A percentile compares a stretch with the other conserved stretches of the same genome.
Conservation (phyloP, 495 filamentous ascomycete genomes). For the Astrothelium macrocarpum region DNA sequence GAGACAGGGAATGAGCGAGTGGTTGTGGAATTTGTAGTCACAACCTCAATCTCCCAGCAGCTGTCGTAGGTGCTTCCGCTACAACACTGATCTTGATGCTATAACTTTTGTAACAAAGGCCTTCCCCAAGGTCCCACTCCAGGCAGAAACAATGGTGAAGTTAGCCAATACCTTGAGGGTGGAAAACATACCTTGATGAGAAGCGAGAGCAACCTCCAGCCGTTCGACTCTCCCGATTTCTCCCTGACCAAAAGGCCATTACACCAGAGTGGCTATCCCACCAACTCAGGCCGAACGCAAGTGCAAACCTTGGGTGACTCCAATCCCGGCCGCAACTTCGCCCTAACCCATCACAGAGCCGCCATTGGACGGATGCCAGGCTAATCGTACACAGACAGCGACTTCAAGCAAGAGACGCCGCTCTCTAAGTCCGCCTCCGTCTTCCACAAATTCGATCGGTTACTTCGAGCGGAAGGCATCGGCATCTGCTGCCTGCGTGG, state of each 20-base stretch:
- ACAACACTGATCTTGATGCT: too few relatives aligned
- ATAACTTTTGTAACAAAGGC: background rate
- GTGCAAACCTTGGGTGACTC: slow-evolving; percentile 1
- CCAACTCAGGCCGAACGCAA: slow-evolving; percentile 2
- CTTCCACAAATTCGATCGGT: background rate
- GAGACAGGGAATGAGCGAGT: too few relatives aligned
- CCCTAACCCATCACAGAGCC: slow-evolving; percentile 2
- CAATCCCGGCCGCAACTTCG: slow-evolving; percentile 4
- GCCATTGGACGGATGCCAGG: slow-evolving; percentile 7
- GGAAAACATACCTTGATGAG: background rate
- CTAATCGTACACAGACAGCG: background rate
- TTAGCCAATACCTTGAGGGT: too few relatives aligned
- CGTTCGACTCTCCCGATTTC: slow-evolving; percentile 1
- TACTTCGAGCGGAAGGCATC: background rate
- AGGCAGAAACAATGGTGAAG: background rate
- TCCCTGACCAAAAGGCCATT: slow-evolving; percentile 1
- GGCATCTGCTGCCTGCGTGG: background rate
- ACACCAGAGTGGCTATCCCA: slow-evolving; percentile 5
- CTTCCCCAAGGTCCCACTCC: background rate
- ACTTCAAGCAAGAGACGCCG: slow-evolving; percentile 4
- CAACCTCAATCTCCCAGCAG: too few relatives aligned
- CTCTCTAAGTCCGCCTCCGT: background rate
- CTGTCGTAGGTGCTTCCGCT: too few relatives aligned
- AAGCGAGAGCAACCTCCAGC: background rate
- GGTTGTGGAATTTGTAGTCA: too few relatives aligned